phyloP scores from a whole-genome alignment of 2,329 filamentous ascomycete species.

The Venturia carpophila region DNA sequence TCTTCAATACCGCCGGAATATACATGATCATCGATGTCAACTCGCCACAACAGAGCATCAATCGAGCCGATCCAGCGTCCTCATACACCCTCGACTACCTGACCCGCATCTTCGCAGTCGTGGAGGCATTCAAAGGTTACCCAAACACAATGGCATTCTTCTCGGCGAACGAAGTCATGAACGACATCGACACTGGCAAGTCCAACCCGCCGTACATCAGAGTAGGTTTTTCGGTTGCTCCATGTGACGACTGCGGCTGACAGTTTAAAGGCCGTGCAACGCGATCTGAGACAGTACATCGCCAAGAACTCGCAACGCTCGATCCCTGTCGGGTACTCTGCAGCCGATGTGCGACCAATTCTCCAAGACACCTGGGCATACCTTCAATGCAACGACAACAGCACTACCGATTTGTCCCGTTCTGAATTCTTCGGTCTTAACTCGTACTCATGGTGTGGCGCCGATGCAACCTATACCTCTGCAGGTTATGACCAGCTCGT shows the following conservation, averaged over 20 bases:
- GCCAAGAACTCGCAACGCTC: slow-evolving; percentile 46
- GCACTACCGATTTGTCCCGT: slow-evolving; percentile 50
- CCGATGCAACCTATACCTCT: slow-evolving; percentile 53
- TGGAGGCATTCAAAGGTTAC: slow-evolving; percentile 60
- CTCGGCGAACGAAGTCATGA: slow-evolving; percentile 61
- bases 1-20: slow-evolving; percentile 59
- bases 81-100: slow-evolving; percentile 51
- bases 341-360: slow-evolving; percentile 66
- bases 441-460: slow-evolving; percentile 67
- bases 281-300: slow-evolving; percentile 63
- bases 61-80: slow-evolving; percentile 35
- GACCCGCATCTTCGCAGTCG: slow-evolving; percentile 51
- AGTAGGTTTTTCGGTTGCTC: slow-evolving; percentile 28
- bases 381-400: slow-evolving; percentile 51
- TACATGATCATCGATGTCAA: slow-evolving; percentile 61
- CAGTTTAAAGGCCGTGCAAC: slow-evolving; percentile 46
- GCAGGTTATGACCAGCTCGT: slow-evolving; percentile 58
- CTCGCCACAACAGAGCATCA: slow-evolving; percentile 51
- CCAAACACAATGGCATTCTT: slow-evolving; percentile 61
- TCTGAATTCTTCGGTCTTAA: slow-evolving; percentile 73
- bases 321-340: slow-evolving; percentile 62
- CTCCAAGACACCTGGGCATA: slow-evolving; percentile 70
- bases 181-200: slow-evolving; percentile 44
- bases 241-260: slow-evolving; percentile 14
- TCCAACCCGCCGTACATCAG: slow-evolving; percentile 51